Percentiles rank a stretch among this genome's conserved stretches.
Evolutionary conservation across 2,329 filamentous ascomycete species (phyloP).

Genomic region (Metarhizium album): DNA sequence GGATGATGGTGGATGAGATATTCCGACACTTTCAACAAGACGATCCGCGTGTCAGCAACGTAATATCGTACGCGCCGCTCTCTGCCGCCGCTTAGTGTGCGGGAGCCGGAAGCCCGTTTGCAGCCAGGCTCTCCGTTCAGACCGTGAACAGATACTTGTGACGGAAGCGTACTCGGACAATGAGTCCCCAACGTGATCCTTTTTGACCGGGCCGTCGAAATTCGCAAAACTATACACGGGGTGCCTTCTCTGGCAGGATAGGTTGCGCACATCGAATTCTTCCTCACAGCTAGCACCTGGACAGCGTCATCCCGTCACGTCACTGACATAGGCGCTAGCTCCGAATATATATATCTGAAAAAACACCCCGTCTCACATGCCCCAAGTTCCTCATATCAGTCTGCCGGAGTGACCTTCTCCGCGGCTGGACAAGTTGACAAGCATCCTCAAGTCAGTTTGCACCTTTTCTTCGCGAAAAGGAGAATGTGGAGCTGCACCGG

Average conservation of each 20-base stretch:
- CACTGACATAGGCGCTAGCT: background rate
- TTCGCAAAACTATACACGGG: background rate
- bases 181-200: background rate
- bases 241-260: no score
- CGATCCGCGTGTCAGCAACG: no score
- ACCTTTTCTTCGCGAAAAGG: background rate
- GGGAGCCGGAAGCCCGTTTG: background rate
- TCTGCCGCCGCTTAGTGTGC: background rate
- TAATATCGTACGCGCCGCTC: background rate
- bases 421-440: constrained; percentile 3
- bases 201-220: background rate
- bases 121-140: background rate
- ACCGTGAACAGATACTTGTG: background rate
- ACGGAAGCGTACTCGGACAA: background rate
- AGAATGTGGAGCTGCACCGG: background rate
- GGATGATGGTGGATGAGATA: background rate
- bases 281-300: no score
- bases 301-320: background rate
- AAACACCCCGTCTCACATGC: background rate
- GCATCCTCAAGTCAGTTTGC: background rate
- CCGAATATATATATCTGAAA: background rate
- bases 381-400: background rate
- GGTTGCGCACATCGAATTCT: no score
- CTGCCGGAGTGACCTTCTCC: constrained; percentile 3
- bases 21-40: background rate